These are phyloP conservation scores for Neofusicoccum sp. DNA, from an alignment of 2,329 filamentous ascomycete genomes.

Conservation along the genomic window DNA sequence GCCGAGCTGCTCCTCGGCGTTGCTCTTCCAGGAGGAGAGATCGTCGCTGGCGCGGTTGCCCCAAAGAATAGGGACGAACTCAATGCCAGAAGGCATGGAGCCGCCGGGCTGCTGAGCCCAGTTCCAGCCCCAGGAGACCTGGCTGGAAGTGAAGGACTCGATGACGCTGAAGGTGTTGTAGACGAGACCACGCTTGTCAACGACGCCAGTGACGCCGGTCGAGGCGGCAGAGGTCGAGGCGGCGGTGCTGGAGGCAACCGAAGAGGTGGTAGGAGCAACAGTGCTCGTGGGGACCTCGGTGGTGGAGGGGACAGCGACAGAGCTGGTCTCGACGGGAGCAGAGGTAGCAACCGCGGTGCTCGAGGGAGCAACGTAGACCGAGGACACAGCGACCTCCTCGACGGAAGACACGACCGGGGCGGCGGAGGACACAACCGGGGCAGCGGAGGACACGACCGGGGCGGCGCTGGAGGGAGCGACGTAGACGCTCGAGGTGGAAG, in stretches of 20 bases:
- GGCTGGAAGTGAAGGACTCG: slow-evolving; percentile 44
- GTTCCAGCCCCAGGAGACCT: slow-evolving; percentile 61
- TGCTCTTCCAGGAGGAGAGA: slow-evolving; percentile 50
- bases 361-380: slow-evolving; percentile 18
- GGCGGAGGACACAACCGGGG: slow-evolving; percentile 10
- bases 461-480: slow-evolving; percentile 18
- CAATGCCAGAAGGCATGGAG: slow-evolving; percentile 41
- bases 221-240: slow-evolving; percentile 21
- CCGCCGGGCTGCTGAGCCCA: slow-evolving; percentile 53
- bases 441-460: slow-evolving; percentile 22
- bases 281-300: not conserved
- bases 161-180: slow-evolving; percentile 58
- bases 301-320: not conserved
- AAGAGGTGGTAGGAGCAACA: slow-evolving; percentile 22
- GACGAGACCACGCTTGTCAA: slow-evolving; percentile 59
- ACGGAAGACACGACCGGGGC: too few relatives aligned
- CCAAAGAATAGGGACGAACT: slow-evolving; percentile 67
- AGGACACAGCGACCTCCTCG: too few relatives aligned
- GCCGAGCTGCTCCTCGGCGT: slow-evolving; percentile 53
- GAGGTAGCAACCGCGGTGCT: not conserved
- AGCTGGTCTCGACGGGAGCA: not conserved
- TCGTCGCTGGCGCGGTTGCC: slow-evolving; percentile 44
- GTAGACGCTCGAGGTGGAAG: too few relatives aligned
- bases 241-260: slow-evolving; percentile 22
- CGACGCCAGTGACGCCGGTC: slow-evolving; percentile 21